Evolutionary conservation across 345 rosid species (phyloP), one percentile per base, ranked within the genome.

Genomic region (Gynandropsis gynandra): DNA sequence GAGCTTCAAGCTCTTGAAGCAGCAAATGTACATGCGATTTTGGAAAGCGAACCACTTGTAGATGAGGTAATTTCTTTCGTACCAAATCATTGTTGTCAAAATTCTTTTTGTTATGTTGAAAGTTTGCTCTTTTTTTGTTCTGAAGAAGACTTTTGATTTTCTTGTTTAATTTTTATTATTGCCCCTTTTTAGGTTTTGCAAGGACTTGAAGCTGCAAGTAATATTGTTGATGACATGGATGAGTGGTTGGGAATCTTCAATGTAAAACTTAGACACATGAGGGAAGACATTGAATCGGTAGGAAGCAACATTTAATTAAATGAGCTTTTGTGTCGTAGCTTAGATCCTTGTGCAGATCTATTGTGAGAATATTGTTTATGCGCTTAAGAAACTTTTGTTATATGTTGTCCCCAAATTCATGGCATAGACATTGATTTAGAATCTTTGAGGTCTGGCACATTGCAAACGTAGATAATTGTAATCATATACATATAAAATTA

Each of bases 1-100:
- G 97, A 92, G 74, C 92, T 90, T 74, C 96, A 72, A 57, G 98
- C 98, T 17, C 74, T 92, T 57, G 98, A 92, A 79, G 98, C 98
- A 11, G 98, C 98, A 59, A 92, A 92, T 56, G 97, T 92, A 62
- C 98, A 92, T 78, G 98, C 97, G 66, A 85, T 85, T 68, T 68
- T 92, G 80, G 98, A 92, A 78, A 92, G 81, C 71, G 95, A 82
- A 75, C 97, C 97, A 17, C 56, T 92, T 68, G 75, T 92, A 64
- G 97, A 87, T 15, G 90, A 85, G 84, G 97, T 92, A 61, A 18
- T 39, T 69, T 34, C 24, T 66, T 27, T 42, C 24, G 7, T n/a
- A 14, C 12, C 27, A 39, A 48, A 13, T 24, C 16, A 24, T 53
- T 41, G 5, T 47, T 42, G 8, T 21, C 4, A 17, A 5, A 47